Conservation (phyloP, 768 basidiomycete genomes). For the Galerina sulciceps region DNA sequence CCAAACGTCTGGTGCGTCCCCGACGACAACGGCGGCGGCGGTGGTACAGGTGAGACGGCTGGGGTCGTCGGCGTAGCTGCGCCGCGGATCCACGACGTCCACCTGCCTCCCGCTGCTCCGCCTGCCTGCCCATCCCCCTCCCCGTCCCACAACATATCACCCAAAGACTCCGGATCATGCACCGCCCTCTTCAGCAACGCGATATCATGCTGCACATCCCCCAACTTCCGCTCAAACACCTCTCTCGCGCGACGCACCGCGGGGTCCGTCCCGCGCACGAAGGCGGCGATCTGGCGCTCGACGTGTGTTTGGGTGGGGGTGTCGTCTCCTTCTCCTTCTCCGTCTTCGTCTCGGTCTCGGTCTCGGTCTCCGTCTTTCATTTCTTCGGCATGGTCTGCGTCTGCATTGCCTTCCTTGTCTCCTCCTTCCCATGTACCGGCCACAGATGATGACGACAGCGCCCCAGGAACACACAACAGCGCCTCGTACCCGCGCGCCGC, state of each 20-base stretch:
- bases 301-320: conserved; percentile 38
- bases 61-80: conserved; percentile 45
- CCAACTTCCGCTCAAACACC: conserved; percentile 62
- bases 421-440: neutral
- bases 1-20: conserved; percentile 56
- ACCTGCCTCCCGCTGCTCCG: conserved; percentile 29
- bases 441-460: conserved; percentile 25
- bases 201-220: conserved; percentile 78
- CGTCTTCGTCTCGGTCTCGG: neutral
- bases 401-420: no score
- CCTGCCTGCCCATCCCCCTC: no score
- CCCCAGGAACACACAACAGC: conserved; percentile 63
- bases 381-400: no score
- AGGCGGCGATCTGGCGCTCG: conserved; percentile 55
- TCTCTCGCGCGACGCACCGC: conserved; percentile 49
- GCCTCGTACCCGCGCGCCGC: conserved; percentile 70
- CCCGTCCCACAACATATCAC: neutral
- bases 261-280: conserved; percentile 57
- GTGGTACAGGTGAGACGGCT: conserved; percentile 28
- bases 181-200: conserved; percentile 65
- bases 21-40: conserved; percentile 29
- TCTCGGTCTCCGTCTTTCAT: neutral
- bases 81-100: conserved; percentile 62
- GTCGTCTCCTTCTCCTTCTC: conserved; percentile 10
- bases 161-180: conserved; percentile 44